Evolutionary conservation across 2,329 filamentous ascomycete species (phyloP).

Genomic region (Periconia digitata): DNA sequence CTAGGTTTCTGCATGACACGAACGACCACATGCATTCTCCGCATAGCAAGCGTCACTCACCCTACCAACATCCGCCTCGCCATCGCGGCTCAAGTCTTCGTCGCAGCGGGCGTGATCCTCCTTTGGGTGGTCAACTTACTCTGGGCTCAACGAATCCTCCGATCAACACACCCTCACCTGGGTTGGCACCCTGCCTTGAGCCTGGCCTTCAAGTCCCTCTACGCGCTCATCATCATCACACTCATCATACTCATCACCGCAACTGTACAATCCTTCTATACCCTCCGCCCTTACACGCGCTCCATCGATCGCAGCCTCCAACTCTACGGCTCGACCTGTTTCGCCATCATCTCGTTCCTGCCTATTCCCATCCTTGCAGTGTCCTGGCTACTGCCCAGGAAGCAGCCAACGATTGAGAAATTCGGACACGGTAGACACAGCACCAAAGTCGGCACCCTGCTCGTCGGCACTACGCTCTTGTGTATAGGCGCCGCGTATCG

Average conservation of each 20-base stretch:
- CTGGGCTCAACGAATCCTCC: conserved; percentile 73
- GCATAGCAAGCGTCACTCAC: conserved; percentile 34
- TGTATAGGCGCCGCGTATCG: conserved; percentile 71
- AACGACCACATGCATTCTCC: conserved; percentile 43
- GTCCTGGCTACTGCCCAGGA: conserved; percentile 51
- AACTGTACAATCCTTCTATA: conserved; percentile 68
- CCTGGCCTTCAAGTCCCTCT: conserved; percentile 59
- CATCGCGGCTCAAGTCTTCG: conserved; percentile 67
- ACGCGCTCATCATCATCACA: conserved; percentile 59
- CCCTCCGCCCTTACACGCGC: conserved; percentile 55
- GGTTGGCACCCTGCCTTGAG: conserved; percentile 66
- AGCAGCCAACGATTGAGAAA: conserved; percentile 46
- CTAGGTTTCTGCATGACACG: conserved; percentile 49
- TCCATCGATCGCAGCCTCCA: conserved; percentile 64
- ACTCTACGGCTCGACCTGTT: conserved; percentile 62
- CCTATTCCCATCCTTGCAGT: conserved; percentile 60
- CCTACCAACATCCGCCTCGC: conserved; percentile 50
- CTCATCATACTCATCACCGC: conserved; percentile 68
- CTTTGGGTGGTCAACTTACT: conserved; percentile 78
- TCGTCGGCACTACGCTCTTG: conserved; percentile 61
- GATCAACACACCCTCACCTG: conserved; percentile 69
- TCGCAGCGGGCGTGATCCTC: conserved; percentile 72
- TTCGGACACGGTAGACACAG: conserved; percentile 69
- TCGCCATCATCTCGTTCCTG: conserved; percentile 67
- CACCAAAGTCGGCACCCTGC: conserved; percentile 67